Conservation (phyloP, 495 filamentous ascomycete genomes). For the Astrothelium subdiscretum region DNA sequence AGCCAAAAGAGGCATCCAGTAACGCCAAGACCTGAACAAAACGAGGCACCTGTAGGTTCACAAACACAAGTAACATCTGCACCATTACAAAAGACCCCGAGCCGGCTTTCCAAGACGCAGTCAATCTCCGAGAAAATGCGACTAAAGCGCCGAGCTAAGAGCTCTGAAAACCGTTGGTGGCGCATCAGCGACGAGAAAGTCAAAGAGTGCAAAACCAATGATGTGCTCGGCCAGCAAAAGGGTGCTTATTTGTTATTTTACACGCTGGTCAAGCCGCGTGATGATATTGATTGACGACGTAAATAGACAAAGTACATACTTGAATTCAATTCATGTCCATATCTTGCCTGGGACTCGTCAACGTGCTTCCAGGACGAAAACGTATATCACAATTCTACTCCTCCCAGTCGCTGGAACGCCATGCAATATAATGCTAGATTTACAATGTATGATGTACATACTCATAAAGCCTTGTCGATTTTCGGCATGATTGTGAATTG, state of each 20-base stretch:
- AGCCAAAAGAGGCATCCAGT: conserved; percentile 13
- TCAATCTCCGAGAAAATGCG: conserved; percentile 1
- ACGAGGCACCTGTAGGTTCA: not conserved
- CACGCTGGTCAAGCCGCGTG: conserved; percentile 43
- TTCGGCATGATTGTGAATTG: not conserved
- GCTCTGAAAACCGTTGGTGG: conserved; percentile 61
- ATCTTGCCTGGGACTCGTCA: not conserved
- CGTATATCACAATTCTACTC: not conserved
- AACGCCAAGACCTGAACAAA: conserved; percentile 30
- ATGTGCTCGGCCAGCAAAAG: conserved; percentile 85
- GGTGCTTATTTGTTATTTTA: conserved; percentile 97
- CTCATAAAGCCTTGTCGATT: too few relatives aligned
- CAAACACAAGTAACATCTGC: not conserved
- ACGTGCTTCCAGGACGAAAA: not conserved
- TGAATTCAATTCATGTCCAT: conserved; percentile 1
- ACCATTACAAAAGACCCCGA: not conserved
- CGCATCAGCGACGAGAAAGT: conserved; percentile 95
- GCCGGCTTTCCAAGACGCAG: not conserved
- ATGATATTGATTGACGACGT: not conserved
- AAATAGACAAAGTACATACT: not conserved
- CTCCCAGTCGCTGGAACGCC: not conserved
- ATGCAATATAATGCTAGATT: not conserved
- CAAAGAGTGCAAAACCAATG: conserved; percentile 81
- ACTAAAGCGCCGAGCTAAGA: conserved; percentile 20
- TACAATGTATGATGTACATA: not conserved